A percentile compares a stretch with the other conserved stretches of the same genome.
These are phyloP conservation scores for Incumbomyces lentus DNA, from an alignment of 2,329 filamentous ascomycete species.

Conservation along the genomic window DNA sequence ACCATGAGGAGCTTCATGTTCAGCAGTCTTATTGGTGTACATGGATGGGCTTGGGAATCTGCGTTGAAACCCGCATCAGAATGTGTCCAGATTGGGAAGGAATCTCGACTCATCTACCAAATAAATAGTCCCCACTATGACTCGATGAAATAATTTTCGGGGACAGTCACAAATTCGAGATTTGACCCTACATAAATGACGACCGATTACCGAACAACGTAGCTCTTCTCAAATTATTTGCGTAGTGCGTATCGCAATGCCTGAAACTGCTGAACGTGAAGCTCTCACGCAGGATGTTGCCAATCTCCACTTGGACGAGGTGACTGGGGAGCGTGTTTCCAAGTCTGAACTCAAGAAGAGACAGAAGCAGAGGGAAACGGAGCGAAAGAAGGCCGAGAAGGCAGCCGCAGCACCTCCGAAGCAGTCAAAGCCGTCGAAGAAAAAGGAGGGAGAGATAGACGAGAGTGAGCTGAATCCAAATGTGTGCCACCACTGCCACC, in stretches of 20 bases:
- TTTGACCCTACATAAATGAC: neutral
- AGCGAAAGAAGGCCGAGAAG: constrained; percentile 58
- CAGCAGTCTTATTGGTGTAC: no score
- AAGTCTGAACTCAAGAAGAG: constrained; percentile 91
- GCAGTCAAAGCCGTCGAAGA: constrained; percentile 44
- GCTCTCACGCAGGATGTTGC: constrained; percentile 34
- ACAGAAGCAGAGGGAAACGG: constrained; percentile 79
- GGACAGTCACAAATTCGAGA: neutral
- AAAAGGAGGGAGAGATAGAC: constrained; percentile 45
- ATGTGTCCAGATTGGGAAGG: no score
- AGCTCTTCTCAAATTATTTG: no score
- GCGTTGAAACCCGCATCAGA: no score
- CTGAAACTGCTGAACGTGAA: constrained; percentile 14
- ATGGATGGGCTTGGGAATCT: no score
- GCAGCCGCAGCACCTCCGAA: constrained; percentile 56
- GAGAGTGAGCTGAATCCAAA: constrained; percentile 66
- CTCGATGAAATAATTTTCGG: neutral
- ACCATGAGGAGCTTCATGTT: no score
- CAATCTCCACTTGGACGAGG: constrained; percentile 79
- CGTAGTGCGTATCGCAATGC: neutral
- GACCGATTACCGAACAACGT: no score
- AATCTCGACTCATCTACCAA: neutral
- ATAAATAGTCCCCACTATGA: neutral
- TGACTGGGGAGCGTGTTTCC: constrained; percentile 78
- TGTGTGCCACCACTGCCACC: constrained; percentile 37